Conservation (phyloP, 2,329 filamentous ascomycete species). For the Neonectria neomacrospora region DNA sequence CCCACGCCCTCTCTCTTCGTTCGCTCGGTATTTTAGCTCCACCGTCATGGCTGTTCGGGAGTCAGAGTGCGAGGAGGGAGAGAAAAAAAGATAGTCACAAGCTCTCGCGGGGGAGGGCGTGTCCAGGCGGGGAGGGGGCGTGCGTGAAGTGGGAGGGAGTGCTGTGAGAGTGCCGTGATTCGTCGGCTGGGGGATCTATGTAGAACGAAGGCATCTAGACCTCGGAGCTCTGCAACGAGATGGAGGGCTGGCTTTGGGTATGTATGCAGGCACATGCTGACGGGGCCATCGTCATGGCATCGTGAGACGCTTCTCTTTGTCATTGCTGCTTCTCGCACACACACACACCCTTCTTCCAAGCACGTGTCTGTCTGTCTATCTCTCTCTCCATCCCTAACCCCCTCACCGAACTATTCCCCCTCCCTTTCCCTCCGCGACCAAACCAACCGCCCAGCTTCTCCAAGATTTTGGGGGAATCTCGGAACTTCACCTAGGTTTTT, state of each 20-base stretch:
- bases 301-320: conserved; percentile 22
- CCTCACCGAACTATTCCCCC: too few relatives aligned
- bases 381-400: too few relatives aligned
- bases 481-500: conserved; percentile 17
- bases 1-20: background rate
- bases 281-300: conserved; percentile 16
- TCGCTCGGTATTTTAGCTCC: background rate
- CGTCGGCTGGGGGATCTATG: background rate
- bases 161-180: background rate
- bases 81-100: background rate
- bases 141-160: too few relatives aligned
- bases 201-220: background rate
- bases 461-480: conserved; percentile 1
- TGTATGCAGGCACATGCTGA: background rate
- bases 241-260: too few relatives aligned
- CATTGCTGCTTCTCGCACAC: background rate
- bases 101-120: background rate
- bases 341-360: background rate
- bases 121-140: too few relatives aligned
- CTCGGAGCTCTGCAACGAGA: background rate
- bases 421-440: background rate
- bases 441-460: background rate
- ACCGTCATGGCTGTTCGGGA: background rate
- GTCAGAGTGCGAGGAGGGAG: background rate
- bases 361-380: background rate